Evolutionary conservation across 2,329 filamentous ascomycete genomes (phyloP), one percentile per base, ranked within the genome.

Genomic region (Fusarium dimerum): DNA sequence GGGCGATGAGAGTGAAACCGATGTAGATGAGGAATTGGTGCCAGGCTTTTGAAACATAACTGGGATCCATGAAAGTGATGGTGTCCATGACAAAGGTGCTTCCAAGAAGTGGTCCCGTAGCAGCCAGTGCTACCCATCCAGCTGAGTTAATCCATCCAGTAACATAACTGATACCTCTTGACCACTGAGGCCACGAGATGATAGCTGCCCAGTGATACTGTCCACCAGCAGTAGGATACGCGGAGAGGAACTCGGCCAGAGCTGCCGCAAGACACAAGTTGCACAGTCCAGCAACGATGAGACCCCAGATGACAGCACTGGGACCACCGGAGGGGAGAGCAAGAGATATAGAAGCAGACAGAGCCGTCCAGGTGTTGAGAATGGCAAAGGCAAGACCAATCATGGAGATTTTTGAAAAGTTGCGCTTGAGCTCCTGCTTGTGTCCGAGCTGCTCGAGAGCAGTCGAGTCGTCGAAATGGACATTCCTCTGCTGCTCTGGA

Each of bases 1-100:
- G 82, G 3, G 84, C 84, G 15, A 81, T 69, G 18, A 84, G 52
- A 6, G 83, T 86, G 65, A 85, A 86, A 7, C 70, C 85, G 42
- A 88, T 78, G 68, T 90, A 90, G 44, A 90, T 85, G 29, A 90
- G 73, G 68, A 90, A 90, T 58, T 89, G 84, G 61, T 91, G 87
- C 85, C 87, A 90, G 4, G 81, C 64, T 63, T 86, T 69, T 2
- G 80, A 54, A 18, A 76, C 73, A 64, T 86, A 90, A 45, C 67
- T 73, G 0, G 81, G 74, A 57, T 86, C 73, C 68, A 85, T 80
- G 36, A 90, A 72, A 2, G 80, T 76, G 47, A 89, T 84, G 41
- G 88, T 78, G 50, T 86, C 84, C 26, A 88, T 66, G 45, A 90
- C 80, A 56, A 90, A 80, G 56, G 86, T 80, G 60, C 83, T 87